phyloP scores from a whole-genome alignment of 495 filamentous ascomycete species.

The Xylaria nigripes region DNA sequence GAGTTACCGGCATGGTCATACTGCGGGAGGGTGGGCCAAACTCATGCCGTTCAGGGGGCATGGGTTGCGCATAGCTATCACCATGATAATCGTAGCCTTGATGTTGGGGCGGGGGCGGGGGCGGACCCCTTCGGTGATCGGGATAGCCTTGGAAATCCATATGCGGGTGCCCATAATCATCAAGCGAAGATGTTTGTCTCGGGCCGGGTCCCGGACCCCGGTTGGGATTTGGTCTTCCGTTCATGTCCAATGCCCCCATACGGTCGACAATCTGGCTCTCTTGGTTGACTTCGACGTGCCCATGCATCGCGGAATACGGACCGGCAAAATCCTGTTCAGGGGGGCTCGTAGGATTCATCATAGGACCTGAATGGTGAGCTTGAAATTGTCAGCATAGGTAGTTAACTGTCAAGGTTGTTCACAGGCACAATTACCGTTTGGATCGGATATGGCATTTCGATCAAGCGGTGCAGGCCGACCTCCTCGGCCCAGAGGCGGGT shows the following conservation, averaged over 20 bases:
- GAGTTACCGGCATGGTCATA: constrained; percentile 47
- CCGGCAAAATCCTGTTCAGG: constrained; percentile 52
- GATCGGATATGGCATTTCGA: constrained; percentile 25
- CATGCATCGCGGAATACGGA: constrained; percentile 60
- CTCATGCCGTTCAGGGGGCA: constrained; percentile 22
- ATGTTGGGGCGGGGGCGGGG: constrained; percentile 32
- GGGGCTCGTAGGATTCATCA: constrained; percentile 35
- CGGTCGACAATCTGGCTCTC: constrained; percentile 42
- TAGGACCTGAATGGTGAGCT: constrained; percentile 28
- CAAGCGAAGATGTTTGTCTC: constrained; percentile 29
- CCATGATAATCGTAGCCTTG: constrained; percentile 28
- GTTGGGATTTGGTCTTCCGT: constrained; percentile 29
- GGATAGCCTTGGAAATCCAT: constrained; percentile 33
- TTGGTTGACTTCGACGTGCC: constrained; percentile 37
- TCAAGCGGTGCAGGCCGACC: constrained; percentile 33
- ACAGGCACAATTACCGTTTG: constrained; percentile 24
- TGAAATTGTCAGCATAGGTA: constrained; percentile 12
- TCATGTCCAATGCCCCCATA: constrained; percentile 53
- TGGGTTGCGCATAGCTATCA: constrained; percentile 27
- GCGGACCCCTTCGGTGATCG: constrained; percentile 31
- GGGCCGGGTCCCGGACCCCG: constrained; percentile 25
- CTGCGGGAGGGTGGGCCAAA: constrained; percentile 40
- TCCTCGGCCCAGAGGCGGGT: constrained; percentile 32
- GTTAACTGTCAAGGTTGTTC: background rate
- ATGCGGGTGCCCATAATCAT: constrained; percentile 26